Conservation (phyloP, 352 stramenopile genomes). For the Pythium chondricola region DNA sequence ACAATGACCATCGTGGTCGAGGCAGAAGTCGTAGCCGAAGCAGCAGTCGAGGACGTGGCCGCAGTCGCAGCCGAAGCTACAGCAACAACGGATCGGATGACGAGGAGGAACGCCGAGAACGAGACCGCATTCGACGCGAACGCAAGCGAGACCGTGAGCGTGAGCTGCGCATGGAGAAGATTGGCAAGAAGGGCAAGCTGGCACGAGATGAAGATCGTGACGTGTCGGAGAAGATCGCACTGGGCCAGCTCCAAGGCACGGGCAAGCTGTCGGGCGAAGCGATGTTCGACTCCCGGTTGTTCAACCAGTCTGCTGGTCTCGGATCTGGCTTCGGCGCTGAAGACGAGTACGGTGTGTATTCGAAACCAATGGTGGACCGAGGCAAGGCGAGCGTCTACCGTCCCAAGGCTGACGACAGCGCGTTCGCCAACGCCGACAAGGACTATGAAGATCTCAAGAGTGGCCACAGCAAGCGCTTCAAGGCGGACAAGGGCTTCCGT, state of each 20-base stretch:
- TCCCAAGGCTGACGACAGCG: conserved; percentile 84
- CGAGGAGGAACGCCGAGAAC: conserved; percentile 39
- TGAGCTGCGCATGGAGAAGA: conserved; percentile 93
- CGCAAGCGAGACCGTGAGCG: conserved; percentile 93
- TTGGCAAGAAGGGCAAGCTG: conserved; percentile 86
- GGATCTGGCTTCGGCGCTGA: conserved; percentile 94
- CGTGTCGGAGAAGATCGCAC: conserved; percentile 98
- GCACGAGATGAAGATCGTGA: conserved; percentile 95
- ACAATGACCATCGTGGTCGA: conserved; percentile 19
- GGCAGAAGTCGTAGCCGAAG: conserved; percentile 13
- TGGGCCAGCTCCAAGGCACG: conserved; percentile 92
- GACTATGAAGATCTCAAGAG: conserved; percentile 91
- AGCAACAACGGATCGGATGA: conserved; percentile 37
- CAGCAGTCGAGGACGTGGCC: conserved; percentile 5
- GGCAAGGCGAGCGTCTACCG: conserved; percentile 87
- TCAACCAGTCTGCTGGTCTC: conserved; percentile 97
- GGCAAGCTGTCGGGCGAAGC: conserved; percentile 77
- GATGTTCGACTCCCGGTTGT: conserved; percentile 96
- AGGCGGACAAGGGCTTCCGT: conserved; percentile 86
- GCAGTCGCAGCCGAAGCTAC: conserved; percentile 8
- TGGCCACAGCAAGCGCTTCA: conserved; percentile 75
- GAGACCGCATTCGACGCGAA: conserved; percentile 83
- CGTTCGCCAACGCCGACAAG: conserved; percentile 73
- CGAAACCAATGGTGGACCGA: conserved; percentile 93
- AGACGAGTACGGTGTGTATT: conserved; percentile 99